Base-by-base conservation (phyloP, 139 green algal species). In the Diplosphaera chodatii region DNA sequence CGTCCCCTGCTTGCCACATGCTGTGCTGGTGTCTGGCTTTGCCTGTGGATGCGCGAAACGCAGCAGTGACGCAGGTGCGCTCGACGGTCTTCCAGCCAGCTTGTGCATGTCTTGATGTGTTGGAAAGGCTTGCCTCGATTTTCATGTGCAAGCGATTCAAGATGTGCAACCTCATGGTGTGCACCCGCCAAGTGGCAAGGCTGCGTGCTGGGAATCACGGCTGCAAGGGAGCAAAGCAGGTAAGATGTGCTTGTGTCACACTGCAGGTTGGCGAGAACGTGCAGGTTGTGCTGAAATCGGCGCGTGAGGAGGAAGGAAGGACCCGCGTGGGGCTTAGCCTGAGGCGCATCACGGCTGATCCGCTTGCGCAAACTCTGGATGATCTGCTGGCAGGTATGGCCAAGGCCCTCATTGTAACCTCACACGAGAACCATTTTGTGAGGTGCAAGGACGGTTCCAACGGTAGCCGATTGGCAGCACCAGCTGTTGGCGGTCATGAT, bases 301-400 rank as follows among this genome's bases (percentile, higher is more conserved):
- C 78, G 29, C 67, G 77, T 22, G 20, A 65, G 5, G 8, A 23
- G 15, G 73, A 78, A n/a, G 68, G 64, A 1, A 34, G 10, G 10
- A 8, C 37, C 13, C 37, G 75, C 20, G 64, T 83, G 3, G 82
- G 78, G 56, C 70, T 83, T 0, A 78, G 67, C 30, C 27, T 82
- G 25, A 41, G 68, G 15, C 67, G 34, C 30, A 62, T 68, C 32
- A 73, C 29, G 16, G 23, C 68, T 32, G 72, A 80, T 40, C 74
- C 74, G 3, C 63, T 83, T 18, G 66, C 78, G 41, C 63, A 83
- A 15, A 82, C 74, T 0, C 63, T 83, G 0, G 77, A 83, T 41
- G 67, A 56, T 2, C 67, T 82, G 23, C 41, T 82, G n/a, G 27
- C 41, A 13, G 37, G 37, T 48, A 13, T 13, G 37, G 10, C 10